phyloP scores from a whole-genome alignment of 2,329 filamentous ascomycete species.

The Botrytis squamosa region DNA sequence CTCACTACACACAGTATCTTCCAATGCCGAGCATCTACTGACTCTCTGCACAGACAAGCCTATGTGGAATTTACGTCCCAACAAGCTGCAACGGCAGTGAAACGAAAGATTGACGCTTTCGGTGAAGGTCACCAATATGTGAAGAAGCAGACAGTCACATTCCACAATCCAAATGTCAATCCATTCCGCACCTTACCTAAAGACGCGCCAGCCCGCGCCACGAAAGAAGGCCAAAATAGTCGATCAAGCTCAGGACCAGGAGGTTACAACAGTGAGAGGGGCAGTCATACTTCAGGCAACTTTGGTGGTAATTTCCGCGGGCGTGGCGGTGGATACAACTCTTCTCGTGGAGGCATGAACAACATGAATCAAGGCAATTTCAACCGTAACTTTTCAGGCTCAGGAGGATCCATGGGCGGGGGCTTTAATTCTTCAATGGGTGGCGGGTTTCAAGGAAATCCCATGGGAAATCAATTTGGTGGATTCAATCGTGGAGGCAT shows the following conservation, averaged over 20 bases:
- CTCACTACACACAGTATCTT: conserved; percentile 37
- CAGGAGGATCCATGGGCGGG: conserved; percentile 46
- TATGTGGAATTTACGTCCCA: conserved; percentile 83
- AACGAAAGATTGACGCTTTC: conserved; percentile 72
- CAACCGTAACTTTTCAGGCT: conserved; percentile 49
- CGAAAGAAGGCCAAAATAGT: conserved; percentile 59
- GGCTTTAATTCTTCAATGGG: conserved; percentile 45
- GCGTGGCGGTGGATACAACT: conserved; percentile 48
- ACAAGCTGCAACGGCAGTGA: conserved; percentile 81
- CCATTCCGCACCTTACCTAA: conserved; percentile 91
- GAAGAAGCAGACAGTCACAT: conserved; percentile 70
- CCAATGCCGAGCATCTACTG: background rate
- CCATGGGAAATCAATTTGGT: conserved; percentile 47
- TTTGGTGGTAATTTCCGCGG: conserved; percentile 48
- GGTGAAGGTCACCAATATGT: conserved; percentile 52
- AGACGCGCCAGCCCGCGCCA: conserved; percentile 71
- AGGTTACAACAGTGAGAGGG: conserved; percentile 49
- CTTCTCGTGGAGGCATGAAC: conserved; percentile 41
- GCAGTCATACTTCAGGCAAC: conserved; percentile 39
- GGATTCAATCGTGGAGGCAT: conserved; percentile 54
- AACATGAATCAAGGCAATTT: conserved; percentile 54
- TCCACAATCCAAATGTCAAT: conserved; percentile 74
- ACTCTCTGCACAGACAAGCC: conserved; percentile 52
- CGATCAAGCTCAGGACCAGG: conserved; percentile 46
- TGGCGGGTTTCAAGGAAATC: conserved; percentile 50